Percentiles rank a stretch among this genome's conserved stretches.
phyloP scores from a whole-genome alignment of 2,329 filamentous ascomycete genomes.

The Incumbomyces lentus region DNA sequence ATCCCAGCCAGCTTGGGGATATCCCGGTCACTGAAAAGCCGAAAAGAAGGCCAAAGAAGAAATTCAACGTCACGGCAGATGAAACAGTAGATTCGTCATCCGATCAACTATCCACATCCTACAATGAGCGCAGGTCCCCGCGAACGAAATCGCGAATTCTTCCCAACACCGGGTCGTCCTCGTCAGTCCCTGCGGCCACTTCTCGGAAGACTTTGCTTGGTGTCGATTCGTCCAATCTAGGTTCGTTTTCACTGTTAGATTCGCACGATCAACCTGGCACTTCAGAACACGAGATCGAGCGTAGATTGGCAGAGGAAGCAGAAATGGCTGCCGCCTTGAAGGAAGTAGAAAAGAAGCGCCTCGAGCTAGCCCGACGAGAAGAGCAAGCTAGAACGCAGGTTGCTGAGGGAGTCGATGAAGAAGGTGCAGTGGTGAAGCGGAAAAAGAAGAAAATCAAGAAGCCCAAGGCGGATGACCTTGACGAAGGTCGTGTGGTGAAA shows the following conservation, averaged over 20 bases:
- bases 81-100: constrained; percentile 51
- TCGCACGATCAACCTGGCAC: constrained; percentile 25
- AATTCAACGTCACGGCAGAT: constrained; percentile 60
- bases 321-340: constrained; percentile 84
- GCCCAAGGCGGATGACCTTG: not conserved
- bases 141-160: constrained; percentile 32
- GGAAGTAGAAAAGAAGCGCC: constrained; percentile 72
- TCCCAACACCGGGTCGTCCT: constrained; percentile 9
- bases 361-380: constrained; percentile 62
- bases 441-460: constrained; percentile 52
- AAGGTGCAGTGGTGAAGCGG: constrained; percentile 40
- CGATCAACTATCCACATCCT: constrained; percentile 29
- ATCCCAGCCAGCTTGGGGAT: constrained; percentile 34
- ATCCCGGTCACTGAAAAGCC: constrained; percentile 15
- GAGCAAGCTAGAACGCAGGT: constrained; percentile 31
- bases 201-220: constrained; percentile 61
- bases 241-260: constrained; percentile 58
- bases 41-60: constrained; percentile 38
- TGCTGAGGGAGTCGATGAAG: constrained; percentile 38
- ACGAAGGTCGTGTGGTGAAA: constrained; percentile 7
- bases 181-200: constrained; percentile 11
- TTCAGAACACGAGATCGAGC: constrained; percentile 40
- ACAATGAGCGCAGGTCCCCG: not conserved
- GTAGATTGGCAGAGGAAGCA: constrained; percentile 63
- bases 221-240: constrained; percentile 77